Evolutionary conservation across 805 yeast genomes (phyloP), one percentile per base, ranked within the genome.

Genomic region (Lachancea sp.): DNA sequence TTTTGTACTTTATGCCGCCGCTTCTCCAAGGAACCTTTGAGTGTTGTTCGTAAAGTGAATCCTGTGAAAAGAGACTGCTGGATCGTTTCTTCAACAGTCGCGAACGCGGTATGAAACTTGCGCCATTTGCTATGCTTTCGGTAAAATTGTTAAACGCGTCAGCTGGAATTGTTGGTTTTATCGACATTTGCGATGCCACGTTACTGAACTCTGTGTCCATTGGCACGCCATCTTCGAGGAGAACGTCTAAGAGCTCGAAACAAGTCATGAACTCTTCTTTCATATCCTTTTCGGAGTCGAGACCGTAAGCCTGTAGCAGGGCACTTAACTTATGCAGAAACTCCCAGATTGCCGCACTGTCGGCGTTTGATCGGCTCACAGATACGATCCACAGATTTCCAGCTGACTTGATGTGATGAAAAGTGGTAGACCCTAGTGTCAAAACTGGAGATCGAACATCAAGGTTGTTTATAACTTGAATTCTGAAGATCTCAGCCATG

Each of bases 341-440:
- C 67, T 91, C 97, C 58, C 89, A 77, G 1, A 90, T 77, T 3
- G 79, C 63, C 1, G 89, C 78, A 29, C 90, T 89, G 60, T 91
- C 96, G 31, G 82, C 86, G 59, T 91, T 93, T 36, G 88, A 82
- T 50, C 97, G 75, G 1, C 95, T 79, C n/a, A 90, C 89, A 0
- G 90, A 95, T 10, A 90, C 95, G 8, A 88, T 56, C 84, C 95
- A 93, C 13, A 91, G 55, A 20, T 50, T 48, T 47, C 71, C 69
- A 7, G 72, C 72, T 25, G 74, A 70, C 51, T 77, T 78, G 39
- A 86, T 81, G 58, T 88, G 90, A 44, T 88, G 73, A 59, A 91
- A 93, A 0, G 96, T 83, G 0, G 98, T 93, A 0, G 95, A 86
- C 1, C 98, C 98, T 36, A 93, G 67, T 0, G 98, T 93, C 36